phyloP scores from a whole-genome alignment of 768 basidiomycete species.

The Tephrocybe sp. region DNA sequence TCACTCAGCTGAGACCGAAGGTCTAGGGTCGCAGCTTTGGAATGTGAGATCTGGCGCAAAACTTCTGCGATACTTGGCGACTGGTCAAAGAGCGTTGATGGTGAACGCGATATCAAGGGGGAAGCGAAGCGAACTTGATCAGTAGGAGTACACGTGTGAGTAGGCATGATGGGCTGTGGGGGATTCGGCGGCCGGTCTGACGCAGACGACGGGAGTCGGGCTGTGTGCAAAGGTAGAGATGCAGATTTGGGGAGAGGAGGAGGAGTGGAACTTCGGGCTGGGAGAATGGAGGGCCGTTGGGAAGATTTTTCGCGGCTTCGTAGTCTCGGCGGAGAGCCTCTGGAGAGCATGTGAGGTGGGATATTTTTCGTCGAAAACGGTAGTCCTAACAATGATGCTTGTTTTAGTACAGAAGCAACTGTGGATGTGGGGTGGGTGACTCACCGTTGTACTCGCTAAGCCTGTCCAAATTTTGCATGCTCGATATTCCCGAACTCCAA shows the following conservation, averaged over 20 bases:
- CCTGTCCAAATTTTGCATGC: conserved; percentile 71
- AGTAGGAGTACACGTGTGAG: conserved; percentile 25
- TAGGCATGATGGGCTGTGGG: conserved; percentile 23
- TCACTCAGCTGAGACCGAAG: conserved; percentile 70
- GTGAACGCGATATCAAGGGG: conserved; percentile 33
- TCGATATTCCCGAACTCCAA: conserved; percentile 76
- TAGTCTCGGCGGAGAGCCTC: conserved; percentile 55
- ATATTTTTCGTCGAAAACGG: conserved; percentile 51
- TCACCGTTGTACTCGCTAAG: conserved; percentile 68
- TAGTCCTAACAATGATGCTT: conserved; percentile 36
- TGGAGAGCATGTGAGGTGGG: conserved; percentile 38
- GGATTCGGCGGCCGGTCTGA: conserved; percentile 30
- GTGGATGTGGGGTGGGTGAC: conserved; percentile 18
- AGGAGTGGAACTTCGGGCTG: conserved; percentile 68
- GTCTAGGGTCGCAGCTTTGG: conserved; percentile 64
- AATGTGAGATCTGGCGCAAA: conserved; percentile 66
- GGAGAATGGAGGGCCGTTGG: conserved; percentile 34
- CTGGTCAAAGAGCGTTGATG: conserved; percentile 56
- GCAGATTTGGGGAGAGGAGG: conserved; percentile 85
- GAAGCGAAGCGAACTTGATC: conserved; percentile 31
- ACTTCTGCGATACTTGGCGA: conserved; percentile 74
- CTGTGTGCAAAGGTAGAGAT: conserved; percentile 73
- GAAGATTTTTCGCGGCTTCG: conserved; percentile 58
- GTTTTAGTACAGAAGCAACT: conserved; percentile 7
- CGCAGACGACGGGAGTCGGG: conserved; percentile 37